Evolutionary conservation across 345 rosid genomes (phyloP).

Genomic region (Citrus mangshanensis): DNA sequence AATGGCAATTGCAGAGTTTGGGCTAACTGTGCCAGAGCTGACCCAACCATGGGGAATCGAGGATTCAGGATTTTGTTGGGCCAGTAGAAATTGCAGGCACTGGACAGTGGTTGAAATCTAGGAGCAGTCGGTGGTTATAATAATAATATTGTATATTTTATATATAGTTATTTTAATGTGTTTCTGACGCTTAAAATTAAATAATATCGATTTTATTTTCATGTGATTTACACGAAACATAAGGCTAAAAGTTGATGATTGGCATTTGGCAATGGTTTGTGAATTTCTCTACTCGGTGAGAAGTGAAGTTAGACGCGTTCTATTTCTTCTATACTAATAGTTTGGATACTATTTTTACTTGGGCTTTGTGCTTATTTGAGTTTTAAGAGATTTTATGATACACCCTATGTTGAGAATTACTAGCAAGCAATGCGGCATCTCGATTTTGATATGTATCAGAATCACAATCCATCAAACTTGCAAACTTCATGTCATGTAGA

Average conservation of each 20-base stretch:
- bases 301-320: too few relatives aligned
- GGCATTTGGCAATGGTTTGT: not conserved
- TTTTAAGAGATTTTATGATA: not conserved
- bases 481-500: not conserved
- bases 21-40: not conserved
- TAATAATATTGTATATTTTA: not conserved
- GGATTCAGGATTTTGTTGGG: not conserved
- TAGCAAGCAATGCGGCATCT: not conserved
- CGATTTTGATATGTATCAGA: too few relatives aligned
- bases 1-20: not conserved
- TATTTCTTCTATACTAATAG: not conserved
- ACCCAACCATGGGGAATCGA: not conserved
- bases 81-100: not conserved
- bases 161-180: not conserved
- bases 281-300: too few relatives aligned
- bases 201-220: not conserved
- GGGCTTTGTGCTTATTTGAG: not conserved
- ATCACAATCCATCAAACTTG: not conserved
- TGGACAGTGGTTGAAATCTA: not conserved
- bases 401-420: not conserved
- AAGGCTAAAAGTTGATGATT: not conserved
- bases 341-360: not conserved
- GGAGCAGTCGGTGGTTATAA: constrained; percentile 2
- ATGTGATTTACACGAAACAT: not conserved
- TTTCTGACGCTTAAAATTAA: not conserved